Conservation (phyloP, 192 early-diverging fungal species). For the Coemansia aciculifera region DNA sequence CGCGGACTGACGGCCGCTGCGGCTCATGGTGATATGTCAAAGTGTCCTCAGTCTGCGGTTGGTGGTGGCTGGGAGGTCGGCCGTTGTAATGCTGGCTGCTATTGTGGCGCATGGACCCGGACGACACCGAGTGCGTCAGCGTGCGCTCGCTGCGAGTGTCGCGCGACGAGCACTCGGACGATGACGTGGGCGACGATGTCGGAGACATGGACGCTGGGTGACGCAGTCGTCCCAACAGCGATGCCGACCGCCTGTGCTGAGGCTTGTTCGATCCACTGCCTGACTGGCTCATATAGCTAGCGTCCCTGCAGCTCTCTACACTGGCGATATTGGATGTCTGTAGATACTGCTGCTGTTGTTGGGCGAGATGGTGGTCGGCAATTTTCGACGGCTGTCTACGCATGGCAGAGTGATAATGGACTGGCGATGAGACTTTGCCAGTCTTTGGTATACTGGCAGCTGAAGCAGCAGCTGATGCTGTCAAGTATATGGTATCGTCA, state of each 20-base stretch:
- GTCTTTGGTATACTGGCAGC: background rate
- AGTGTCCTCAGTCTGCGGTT: background rate
- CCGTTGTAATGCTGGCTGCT: conserved; percentile 4
- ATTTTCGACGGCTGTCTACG: background rate
- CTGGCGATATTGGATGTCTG: background rate
- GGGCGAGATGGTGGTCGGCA: conserved; percentile 4
- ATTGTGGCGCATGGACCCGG: conserved; percentile 25
- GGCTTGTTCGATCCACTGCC: background rate
- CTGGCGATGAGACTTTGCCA: background rate
- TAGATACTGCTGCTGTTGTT: background rate
- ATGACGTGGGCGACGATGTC: conserved; percentile 39
- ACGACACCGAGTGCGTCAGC: conserved; percentile 38
- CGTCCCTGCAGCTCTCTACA: background rate
- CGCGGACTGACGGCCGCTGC: conserved; percentile 17
- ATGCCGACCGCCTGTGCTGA: conserved; percentile 27
- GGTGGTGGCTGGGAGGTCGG: background rate
- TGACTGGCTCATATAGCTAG: background rate
- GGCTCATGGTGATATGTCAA: background rate
- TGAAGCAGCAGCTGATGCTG: background rate
- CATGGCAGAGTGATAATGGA: background rate
- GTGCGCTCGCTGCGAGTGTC: conserved; percentile 41
- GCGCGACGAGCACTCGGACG: conserved; percentile 34
- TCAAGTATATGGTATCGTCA: conserved; percentile 35
- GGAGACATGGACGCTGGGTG: conserved; percentile 20
- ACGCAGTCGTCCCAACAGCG: conserved; percentile 24